phyloP scores from a whole-genome alignment of 805 yeast genomes.

The Kluyveromyces siamensis region DNA sequence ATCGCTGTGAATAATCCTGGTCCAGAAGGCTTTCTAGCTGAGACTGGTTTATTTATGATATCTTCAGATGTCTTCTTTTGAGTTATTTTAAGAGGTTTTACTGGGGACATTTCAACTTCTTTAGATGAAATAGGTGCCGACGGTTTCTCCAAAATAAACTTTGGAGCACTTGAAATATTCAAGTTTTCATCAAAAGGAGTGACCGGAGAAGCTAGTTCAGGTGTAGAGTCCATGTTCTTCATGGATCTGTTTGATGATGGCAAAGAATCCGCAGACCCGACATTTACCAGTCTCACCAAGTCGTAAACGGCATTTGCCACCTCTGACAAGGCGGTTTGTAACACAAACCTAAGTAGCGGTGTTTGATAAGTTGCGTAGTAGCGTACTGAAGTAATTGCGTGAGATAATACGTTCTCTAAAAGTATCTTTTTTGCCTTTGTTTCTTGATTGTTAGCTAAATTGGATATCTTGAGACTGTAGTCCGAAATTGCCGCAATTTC shows the following conservation, averaged over 20 bases:
- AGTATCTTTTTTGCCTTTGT: slow-evolving; percentile 36
- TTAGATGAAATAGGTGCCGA: slow-evolving; percentile 1
- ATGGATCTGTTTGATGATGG: not conserved
- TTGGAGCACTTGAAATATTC: not conserved
- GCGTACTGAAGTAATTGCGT: slow-evolving; percentile 67
- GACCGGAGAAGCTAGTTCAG: not conserved
- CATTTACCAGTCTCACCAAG: slow-evolving; percentile 43
- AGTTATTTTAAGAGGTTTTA: slow-evolving; percentile 62
- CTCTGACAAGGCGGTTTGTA: slow-evolving; percentile 72
- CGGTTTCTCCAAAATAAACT: slow-evolving; percentile 1
- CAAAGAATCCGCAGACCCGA: not conserved
- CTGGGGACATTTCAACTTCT: slow-evolving; percentile 33
- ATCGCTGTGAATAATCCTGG: slow-evolving; percentile 18
- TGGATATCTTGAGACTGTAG: slow-evolving; percentile 12
- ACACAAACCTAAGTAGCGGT: slow-evolving; percentile 59
- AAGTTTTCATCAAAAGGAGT: not conserved
- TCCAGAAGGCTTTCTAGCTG: slow-evolving; percentile 20
- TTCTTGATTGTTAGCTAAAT: slow-evolving; percentile 15
- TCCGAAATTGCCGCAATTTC: slow-evolving; percentile 18
- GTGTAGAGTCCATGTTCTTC: not conserved
- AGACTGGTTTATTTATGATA: slow-evolving; percentile 2
- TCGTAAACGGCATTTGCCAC: slow-evolving; percentile 59
- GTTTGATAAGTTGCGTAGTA: slow-evolving; percentile 56
- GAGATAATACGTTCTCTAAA: slow-evolving; percentile 61
- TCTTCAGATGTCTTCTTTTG: slow-evolving; percentile 32